A percentile compares a stretch with the other conserved stretches of the same genome.
phyloP scores from a whole-genome alignment of 2,329 filamentous ascomycete genomes.

The Clonostachys byssicola region DNA sequence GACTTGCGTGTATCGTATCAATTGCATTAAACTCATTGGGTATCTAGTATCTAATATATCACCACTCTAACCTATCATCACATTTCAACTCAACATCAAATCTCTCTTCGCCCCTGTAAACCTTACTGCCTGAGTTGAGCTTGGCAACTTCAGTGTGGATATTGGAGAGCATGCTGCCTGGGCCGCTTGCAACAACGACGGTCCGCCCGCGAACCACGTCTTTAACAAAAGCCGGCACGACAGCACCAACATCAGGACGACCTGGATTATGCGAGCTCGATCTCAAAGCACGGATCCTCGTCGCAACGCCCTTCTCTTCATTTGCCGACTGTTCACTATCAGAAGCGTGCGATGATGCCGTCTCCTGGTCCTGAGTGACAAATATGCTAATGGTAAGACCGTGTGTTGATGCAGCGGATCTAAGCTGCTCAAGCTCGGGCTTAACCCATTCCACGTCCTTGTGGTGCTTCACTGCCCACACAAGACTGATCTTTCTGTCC shows the following conservation, averaged over 20 bases:
- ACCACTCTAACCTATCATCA: constrained; percentile 55
- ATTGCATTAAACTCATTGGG: neutral
- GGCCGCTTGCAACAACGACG: constrained; percentile 56
- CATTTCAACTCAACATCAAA: constrained; percentile 53
- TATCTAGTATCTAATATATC: constrained; percentile 9
- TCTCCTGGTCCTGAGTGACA: constrained; percentile 45
- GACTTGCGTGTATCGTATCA: too few relatives aligned
- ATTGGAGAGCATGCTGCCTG: constrained; percentile 53
- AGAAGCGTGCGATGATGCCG: neutral
- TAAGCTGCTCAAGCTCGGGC: constrained; percentile 47
- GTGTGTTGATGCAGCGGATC: constrained; percentile 23
- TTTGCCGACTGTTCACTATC: neutral
- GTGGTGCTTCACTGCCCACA: constrained; percentile 58
- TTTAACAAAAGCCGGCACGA: constrained; percentile 44
- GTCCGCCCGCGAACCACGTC: constrained; percentile 42
- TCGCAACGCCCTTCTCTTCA: neutral
- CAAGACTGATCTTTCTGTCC: constrained; percentile 48
- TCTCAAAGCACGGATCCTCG: constrained; percentile 14
- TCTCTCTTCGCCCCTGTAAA: constrained; percentile 54
- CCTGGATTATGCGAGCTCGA: constrained; percentile 14
- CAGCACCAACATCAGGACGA: constrained; percentile 35
- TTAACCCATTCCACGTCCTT: constrained; percentile 56
- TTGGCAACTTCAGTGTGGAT: constrained; percentile 47
- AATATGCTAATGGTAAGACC: constrained; percentile 52
- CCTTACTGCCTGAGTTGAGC: constrained; percentile 45